Percentiles rank a stretch among this genome's conserved stretches.
These are phyloP conservation scores for Lipomyces oligophaga DNA, from an alignment of 805 yeast species.

Conservation along the genomic window DNA sequence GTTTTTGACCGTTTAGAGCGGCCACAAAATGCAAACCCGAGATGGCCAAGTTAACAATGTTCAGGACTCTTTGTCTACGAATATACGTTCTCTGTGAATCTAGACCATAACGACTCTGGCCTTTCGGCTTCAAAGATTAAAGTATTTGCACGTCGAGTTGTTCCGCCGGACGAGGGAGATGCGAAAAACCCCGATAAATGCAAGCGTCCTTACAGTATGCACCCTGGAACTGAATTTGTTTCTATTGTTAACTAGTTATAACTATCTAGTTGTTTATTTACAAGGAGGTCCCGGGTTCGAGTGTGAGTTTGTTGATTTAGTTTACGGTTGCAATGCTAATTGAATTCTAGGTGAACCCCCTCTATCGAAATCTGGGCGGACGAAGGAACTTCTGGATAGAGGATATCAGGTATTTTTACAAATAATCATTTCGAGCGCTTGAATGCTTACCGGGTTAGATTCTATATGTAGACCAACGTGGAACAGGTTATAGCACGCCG, in stretches of 20 bases:
- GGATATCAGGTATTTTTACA: conserved; percentile 33
- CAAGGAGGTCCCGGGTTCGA: conserved; percentile 30
- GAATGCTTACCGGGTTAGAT: conserved; percentile 38
- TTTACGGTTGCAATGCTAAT: neutral
- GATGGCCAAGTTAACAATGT: neutral
- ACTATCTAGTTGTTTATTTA: conserved; percentile 20
- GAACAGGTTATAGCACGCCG: conserved; percentile 55
- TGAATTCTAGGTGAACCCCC: conserved; percentile 37
- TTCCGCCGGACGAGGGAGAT: conserved; percentile 21
- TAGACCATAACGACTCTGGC: conserved; percentile 10
- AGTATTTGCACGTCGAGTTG: conserved; percentile 21
- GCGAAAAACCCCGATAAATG: conserved; percentile 14
- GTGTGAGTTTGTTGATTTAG: conserved; percentile 8
- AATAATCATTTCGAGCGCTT: no score
- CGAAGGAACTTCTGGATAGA: conserved; percentile 42
- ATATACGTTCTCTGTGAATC: conserved; percentile 17
- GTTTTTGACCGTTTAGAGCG: neutral
- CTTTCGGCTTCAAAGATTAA: conserved; percentile 5
- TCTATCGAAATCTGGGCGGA: conserved; percentile 38
- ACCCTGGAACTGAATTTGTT: neutral
- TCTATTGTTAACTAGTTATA: neutral
- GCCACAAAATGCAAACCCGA: neutral
- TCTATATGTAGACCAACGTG: conserved; percentile 54
- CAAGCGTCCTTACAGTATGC: conserved; percentile 26
- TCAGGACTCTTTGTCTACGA: conserved; percentile 23